Evolutionary conservation across 495 filamentous ascomycete genomes (phyloP), one percentile per base, ranked within the genome.

Genomic region (Xylaria nigripes): DNA sequence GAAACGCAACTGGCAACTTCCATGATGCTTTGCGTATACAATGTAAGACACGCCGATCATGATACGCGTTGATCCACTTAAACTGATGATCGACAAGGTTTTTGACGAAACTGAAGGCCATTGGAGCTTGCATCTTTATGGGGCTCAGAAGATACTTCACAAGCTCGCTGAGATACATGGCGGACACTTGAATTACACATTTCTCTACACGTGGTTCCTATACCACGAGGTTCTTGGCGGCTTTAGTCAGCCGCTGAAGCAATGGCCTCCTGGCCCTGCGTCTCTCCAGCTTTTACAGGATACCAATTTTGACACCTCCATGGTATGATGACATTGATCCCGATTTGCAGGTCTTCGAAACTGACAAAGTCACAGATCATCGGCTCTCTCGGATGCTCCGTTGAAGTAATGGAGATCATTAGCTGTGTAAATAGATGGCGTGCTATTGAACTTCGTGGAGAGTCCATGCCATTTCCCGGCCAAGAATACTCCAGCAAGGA

Each of bases 1-100:
- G 62, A 69, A 56, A 67, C 67, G n/a, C 67, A 69, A 51, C 55
- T 68, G 15, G 67, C 65, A 2, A 65, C 67, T 12, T 69, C 62
- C 6, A 69, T 69, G 67, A 69, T 69, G 67, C 65, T 69, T 6
- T 69, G 67, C 27, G 65, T 69, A 34, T 69, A 69, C 45, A 69
- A 67, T 60, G 67, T 69, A 38, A 58, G 67, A 12, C 27, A 9
- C n/a, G 5, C 7, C 36, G 21, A 2, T 36, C 23, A 3, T 32
- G 6, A 8, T 9, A 19, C 0, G 23, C 23, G 32, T 30, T 40
- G 43, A 6, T 49, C 8, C 9, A 6, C 51, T 2, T 23, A n/a
- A 21, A 43, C 58, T 63, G 53, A 65, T 25, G 2, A 30, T 45
- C 34, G 24, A 9, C 3, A 48, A 69, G 67, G 67, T 69, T 13